Evolutionary conservation across 768 basidiomycete species (phyloP).

Genomic region (Asterophora parasitica): DNA sequence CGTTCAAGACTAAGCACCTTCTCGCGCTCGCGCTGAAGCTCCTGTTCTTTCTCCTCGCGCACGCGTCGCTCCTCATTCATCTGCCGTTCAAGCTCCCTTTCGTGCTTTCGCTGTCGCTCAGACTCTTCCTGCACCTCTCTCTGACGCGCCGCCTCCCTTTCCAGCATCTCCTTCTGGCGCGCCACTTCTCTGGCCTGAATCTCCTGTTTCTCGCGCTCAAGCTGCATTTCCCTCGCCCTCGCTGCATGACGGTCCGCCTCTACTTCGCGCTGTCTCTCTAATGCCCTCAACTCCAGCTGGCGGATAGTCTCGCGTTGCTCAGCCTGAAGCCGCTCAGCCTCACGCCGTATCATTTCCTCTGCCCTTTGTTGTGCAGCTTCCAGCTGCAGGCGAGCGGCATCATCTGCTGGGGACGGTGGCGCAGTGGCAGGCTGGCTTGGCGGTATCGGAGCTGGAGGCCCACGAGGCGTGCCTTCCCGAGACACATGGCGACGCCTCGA

Average conservation of each 20-base stretch:
- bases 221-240: constrained; percentile 1
- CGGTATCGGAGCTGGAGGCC: neutral
- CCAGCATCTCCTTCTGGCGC: constrained; percentile 9
- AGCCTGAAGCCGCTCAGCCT: constrained; percentile 10
- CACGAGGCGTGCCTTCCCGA: neutral
- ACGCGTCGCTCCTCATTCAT: constrained; percentile 13
- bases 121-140: constrained; percentile 1
- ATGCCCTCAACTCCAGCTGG: constrained; percentile 5
- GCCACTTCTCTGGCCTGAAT: constrained; percentile 1
- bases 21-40: constrained; percentile 1
- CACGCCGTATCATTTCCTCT: constrained; percentile 6
- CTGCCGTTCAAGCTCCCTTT: constrained; percentile 9
- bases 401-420: constrained; percentile 3
- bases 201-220: constrained; percentile 17
- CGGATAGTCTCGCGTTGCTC: constrained; percentile 11
- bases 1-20: constrained; percentile 9
- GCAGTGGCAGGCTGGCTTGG: constrained; percentile 3
- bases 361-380: constrained; percentile 5
- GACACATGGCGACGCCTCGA: constrained; percentile 3
- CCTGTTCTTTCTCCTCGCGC: constrained; percentile 16
- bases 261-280: constrained; percentile 8
- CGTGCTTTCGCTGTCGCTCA: neutral
- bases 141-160: neutral
- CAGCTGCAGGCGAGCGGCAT: constrained; percentile 7
- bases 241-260: neutral